Evolutionary conservation across 768 basidiomycete genomes (phyloP).

Genomic region (Tylopilus intermedius): DNA sequence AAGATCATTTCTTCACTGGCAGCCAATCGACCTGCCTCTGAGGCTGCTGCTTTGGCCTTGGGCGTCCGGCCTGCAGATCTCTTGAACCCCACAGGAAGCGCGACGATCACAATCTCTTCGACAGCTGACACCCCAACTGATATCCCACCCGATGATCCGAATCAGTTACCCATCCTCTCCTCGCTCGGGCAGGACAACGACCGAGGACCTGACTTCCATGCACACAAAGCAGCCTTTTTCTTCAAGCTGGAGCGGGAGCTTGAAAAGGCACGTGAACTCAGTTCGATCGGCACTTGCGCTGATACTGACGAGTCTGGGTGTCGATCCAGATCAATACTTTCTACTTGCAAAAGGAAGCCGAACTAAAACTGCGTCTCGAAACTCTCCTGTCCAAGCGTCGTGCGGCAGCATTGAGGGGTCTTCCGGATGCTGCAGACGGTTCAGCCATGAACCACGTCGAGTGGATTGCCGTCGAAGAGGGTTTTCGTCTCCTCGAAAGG

Average conservation of each 20-base stretch:
- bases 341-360: slow-evolving; percentile 95
- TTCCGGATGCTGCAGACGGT: slow-evolving; percentile 64
- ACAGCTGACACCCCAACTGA: slow-evolving; percentile 9
- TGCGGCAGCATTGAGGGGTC: slow-evolving; percentile 66
- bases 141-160: slow-evolving; percentile 36
- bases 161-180: slow-evolving; percentile 55
- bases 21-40: slow-evolving; percentile 83
- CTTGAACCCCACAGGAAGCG: slow-evolving; percentile 31
- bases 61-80: slow-evolving; percentile 70
- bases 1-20: slow-evolving; percentile 96
- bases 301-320: slow-evolving; percentile 1
- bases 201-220: slow-evolving; percentile 81
- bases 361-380: slow-evolving; percentile 86
- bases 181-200: slow-evolving; percentile 62
- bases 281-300: slow-evolving; percentile 3
- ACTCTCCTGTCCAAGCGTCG: slow-evolving; percentile 92
- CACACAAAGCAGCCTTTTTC: slow-evolving; percentile 96
- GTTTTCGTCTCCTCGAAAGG: slow-evolving; percentile 88
- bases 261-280: slow-evolving; percentile 68
- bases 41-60: slow-evolving; percentile 81
- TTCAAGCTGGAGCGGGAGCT: slow-evolving; percentile 97
- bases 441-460: slow-evolving; percentile 63
- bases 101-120: slow-evolving; percentile 27
- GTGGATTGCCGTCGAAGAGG: slow-evolving; percentile 95
- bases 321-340: slow-evolving; percentile 85